Percentiles rank a stretch among this genome's conserved stretches.
Evolutionary conservation across 2,329 filamentous ascomycete species (phyloP).

Genomic region (Aspergillus eucalypticola): DNA sequence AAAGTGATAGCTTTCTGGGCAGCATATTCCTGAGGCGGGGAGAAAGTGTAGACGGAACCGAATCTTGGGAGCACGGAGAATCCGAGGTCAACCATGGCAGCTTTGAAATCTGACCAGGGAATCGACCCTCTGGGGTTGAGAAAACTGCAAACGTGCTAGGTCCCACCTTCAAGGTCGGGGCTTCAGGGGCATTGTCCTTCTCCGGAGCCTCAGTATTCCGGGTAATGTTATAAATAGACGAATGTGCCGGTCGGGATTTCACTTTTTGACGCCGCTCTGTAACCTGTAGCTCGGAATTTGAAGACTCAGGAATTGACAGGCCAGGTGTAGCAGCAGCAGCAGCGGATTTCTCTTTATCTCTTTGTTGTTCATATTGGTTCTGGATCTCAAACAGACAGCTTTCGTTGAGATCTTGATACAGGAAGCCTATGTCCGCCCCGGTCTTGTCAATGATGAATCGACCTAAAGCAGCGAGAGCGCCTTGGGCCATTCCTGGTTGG

Average conservation of each 20-base stretch:
- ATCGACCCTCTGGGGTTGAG: constrained; percentile 28
- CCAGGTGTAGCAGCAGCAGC: background rate
- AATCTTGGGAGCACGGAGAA: constrained; percentile 46
- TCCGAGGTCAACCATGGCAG: constrained; percentile 45
- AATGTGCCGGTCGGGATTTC: constrained; percentile 46
- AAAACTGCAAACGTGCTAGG: constrained; percentile 43
- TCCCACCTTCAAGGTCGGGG: constrained; percentile 40
- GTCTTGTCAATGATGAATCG: constrained; percentile 40
- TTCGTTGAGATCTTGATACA: constrained; percentile 49
- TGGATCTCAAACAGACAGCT: constrained; percentile 40
- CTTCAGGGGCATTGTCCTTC: background rate
- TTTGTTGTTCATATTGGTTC: constrained; percentile 5
- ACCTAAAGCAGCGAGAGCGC: constrained; percentile 42
- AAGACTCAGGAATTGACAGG: no score
- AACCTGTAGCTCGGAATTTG: no score
- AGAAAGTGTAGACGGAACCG: constrained; percentile 45
- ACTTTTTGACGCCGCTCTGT: constrained; percentile 35
- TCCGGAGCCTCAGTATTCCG: no score
- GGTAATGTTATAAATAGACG: constrained; percentile 22
- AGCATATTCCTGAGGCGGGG: constrained; percentile 7
- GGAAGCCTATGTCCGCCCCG: constrained; percentile 44
- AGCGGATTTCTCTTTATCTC: background rate
- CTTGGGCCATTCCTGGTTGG: constrained; percentile 41
- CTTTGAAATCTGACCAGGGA: constrained; percentile 36
- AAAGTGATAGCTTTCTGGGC: constrained; percentile 5